Evolutionary conservation across 768 basidiomycete species (phyloP).

Genomic region (Lyophyllum atratum): DNA sequence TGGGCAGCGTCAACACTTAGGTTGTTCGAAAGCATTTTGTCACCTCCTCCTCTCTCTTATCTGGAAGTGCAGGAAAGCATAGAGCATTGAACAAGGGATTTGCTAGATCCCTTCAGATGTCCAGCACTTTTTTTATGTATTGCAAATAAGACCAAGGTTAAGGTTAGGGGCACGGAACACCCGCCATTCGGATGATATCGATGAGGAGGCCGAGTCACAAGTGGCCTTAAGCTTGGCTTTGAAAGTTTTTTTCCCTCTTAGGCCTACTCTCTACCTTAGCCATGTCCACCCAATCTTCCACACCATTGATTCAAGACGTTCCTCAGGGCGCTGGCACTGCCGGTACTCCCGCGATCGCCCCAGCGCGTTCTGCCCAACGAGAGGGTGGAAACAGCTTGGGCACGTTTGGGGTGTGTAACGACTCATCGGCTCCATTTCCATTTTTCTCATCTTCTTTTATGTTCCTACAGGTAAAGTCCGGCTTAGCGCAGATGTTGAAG

Average conservation of each 20-base stretch:
- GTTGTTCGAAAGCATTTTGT: neutral
- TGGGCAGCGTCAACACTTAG: neutral
- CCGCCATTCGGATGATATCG: slow-evolving; percentile 15
- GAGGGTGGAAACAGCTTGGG: slow-evolving; percentile 65
- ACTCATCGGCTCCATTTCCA: neutral
- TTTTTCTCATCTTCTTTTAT: slow-evolving; percentile 8
- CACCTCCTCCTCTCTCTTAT: neutral
- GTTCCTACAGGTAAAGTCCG: slow-evolving; percentile 76
- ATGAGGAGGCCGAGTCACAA: slow-evolving; percentile 18
- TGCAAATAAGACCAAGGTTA: slow-evolving; percentile 20
- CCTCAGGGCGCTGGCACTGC: slow-evolving; percentile 43
- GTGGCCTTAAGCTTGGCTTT: slow-evolving; percentile 5
- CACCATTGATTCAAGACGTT: slow-evolving; percentile 34
- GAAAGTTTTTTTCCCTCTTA: slow-evolving; percentile 12
- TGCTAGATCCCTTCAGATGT: neutral
- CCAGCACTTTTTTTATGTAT: neutral
- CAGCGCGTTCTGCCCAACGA: slow-evolving; percentile 50
- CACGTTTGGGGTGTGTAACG: slow-evolving; percentile 60
- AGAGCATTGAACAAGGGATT: too few species aligned
- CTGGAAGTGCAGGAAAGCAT: too few species aligned
- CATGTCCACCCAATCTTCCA: slow-evolving; percentile 30
- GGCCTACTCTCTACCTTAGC: neutral
- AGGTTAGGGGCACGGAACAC: slow-evolving; percentile 30
- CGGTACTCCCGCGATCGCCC: slow-evolving; percentile 44
- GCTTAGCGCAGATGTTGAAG: slow-evolving; percentile 97